Evolutionary conservation across 139 green algal species (phyloP).

Genomic region (Chlamydomonas incerta): DNA sequence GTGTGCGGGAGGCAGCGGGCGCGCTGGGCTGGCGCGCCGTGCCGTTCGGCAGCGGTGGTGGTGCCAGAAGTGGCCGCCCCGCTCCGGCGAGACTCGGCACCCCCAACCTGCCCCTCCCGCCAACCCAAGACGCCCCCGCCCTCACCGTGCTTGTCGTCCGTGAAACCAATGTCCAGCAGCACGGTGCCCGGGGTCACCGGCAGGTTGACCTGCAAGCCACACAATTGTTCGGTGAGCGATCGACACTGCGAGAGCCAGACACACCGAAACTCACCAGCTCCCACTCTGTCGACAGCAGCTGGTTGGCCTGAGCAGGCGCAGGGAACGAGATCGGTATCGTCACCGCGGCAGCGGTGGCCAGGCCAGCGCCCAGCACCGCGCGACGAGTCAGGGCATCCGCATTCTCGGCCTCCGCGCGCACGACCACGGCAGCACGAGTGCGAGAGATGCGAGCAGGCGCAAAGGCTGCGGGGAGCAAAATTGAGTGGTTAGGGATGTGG

Average conservation of each 20-base stretch:
- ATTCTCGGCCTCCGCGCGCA: slow-evolving; percentile 36
- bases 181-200: slow-evolving; percentile 93
- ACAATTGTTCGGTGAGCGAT: background rate
- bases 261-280: slow-evolving; percentile 58
- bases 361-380: slow-evolving; percentile 38
- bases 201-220: slow-evolving; percentile 73
- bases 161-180: slow-evolving; percentile 96
- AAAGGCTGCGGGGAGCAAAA: slow-evolving; percentile 11
- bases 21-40: too few relatives aligned
- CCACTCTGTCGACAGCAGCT: slow-evolving; percentile 74
- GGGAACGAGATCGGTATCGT: background rate
- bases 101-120: too few relatives aligned
- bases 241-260: background rate
- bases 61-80: too few relatives aligned
- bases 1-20: too few relatives aligned
- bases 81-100: too few relatives aligned
- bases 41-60: too few relatives aligned
- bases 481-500: background rate
- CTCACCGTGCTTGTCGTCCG: slow-evolving; percentile 93
- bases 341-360: background rate
- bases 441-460: slow-evolving; percentile 22
- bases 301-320: slow-evolving; percentile 52
- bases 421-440: slow-evolving; percentile 11
- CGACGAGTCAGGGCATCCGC: slow-evolving; percentile 11
- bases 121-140: too few relatives aligned